Evolutionary conservation across 768 basidiomycete species (phyloP).

Genomic region (Lyophyllum shimeji): DNA sequence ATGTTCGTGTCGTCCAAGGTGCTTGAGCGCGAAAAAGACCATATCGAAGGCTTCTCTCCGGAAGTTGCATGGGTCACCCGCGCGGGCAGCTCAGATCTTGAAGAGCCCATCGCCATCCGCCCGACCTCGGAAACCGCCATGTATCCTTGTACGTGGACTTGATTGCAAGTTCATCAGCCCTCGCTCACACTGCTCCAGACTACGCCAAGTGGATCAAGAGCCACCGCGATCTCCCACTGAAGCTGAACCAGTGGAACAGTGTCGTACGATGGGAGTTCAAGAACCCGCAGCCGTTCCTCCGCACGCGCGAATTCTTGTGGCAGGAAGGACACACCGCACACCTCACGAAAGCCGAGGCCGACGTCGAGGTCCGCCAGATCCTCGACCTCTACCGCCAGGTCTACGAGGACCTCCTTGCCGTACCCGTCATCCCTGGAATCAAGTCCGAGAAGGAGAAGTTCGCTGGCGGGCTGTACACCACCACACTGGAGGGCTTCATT

Average conservation of each 20-base stretch:
- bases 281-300: slow-evolving; percentile 98
- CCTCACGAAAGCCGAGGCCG: slow-evolving; percentile 87
- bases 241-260: slow-evolving; percentile 98
- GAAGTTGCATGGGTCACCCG: slow-evolving; percentile 99
- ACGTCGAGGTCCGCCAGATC: slow-evolving; percentile 88
- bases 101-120: slow-evolving; percentile 96
- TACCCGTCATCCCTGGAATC: slow-evolving; percentile 94
- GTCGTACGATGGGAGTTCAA: slow-evolving; percentile 99
- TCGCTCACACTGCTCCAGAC: slow-evolving; percentile 45
- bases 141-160: slow-evolving; percentile 82
- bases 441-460: slow-evolving; percentile 99
- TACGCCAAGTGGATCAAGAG: slow-evolving; percentile 99
- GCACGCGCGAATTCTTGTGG: slow-evolving; percentile 99
- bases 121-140: slow-evolving; percentile 99
- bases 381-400: slow-evolving; percentile 94
- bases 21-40: slow-evolving; percentile 95
- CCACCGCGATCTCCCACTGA: slow-evolving; percentile 94
- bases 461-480: slow-evolving; percentile 96
- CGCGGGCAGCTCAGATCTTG: slow-evolving; percentile 91
- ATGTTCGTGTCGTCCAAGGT: slow-evolving; percentile 96
- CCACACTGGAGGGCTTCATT: slow-evolving; percentile 97
- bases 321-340: slow-evolving; percentile 99
- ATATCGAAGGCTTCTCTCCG: slow-evolving; percentile 98
- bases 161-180: not conserved
- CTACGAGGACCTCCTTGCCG: slow-evolving; percentile 95